Conservation (phyloP, 1,284 basidiomycete genomes). For the Sanguinoderma infundibulare region DNA sequence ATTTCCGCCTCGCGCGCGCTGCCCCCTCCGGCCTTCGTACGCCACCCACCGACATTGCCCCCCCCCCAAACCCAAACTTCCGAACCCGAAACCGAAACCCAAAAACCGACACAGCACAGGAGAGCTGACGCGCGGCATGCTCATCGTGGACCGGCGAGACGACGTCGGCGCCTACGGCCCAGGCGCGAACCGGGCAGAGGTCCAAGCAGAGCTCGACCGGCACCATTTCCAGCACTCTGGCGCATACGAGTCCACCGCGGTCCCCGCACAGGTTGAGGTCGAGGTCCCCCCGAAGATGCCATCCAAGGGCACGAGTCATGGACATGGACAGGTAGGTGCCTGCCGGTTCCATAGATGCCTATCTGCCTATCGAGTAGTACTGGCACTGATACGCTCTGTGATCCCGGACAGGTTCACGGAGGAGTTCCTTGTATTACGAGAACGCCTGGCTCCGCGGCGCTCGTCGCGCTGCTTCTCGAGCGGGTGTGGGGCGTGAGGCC, state of each 20-base stretch:
- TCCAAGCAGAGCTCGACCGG: constrained; percentile 56
- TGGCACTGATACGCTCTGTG: background rate
- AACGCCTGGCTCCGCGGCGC: constrained; percentile 59
- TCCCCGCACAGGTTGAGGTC: constrained; percentile 58
- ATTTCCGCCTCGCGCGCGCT: background rate
- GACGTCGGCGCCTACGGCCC: constrained; percentile 62
- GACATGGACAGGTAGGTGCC: background rate
- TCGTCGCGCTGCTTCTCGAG: constrained; percentile 52
- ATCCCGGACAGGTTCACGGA: constrained; percentile 20
- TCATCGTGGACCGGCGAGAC: constrained; percentile 72
- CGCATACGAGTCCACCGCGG: constrained; percentile 50
- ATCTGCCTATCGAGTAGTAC: too few relatives aligned
- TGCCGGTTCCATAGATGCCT: too few relatives aligned
- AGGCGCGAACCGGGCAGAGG: constrained; percentile 63
- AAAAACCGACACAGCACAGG: constrained; percentile 49
- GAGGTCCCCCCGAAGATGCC: constrained; percentile 38
- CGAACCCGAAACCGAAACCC: too few relatives aligned
- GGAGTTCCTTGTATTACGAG: constrained; percentile 58
- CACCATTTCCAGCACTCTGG: constrained; percentile 39
- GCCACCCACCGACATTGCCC: background rate
- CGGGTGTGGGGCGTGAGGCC: constrained; percentile 60
- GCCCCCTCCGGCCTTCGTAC: background rate
- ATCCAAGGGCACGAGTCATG: constrained; percentile 2
- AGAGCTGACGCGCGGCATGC: constrained; percentile 74
- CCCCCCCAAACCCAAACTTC: too few relatives aligned